A percentile compares a stretch with the other conserved stretches of the same genome.
These are phyloP conservation scores for Petunia axillaris DNA, from an alignment of 257 asterid species.

Conservation along the genomic window DNA sequence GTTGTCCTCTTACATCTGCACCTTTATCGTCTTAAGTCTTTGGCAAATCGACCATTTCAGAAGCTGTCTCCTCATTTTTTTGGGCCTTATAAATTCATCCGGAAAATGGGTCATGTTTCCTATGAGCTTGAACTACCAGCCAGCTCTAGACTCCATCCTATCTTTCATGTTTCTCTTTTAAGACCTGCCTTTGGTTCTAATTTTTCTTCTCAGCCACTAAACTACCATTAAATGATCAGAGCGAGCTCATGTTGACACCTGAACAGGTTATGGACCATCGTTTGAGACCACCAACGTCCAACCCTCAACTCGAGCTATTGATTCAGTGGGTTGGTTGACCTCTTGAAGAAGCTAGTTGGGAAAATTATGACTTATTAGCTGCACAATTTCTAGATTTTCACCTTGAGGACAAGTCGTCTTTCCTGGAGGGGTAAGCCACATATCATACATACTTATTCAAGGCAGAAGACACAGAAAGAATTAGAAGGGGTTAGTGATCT, in stretches of 20 bases:
- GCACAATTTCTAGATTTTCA: not conserved
- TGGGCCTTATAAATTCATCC: not conserved
- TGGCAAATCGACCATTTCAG: not conserved
- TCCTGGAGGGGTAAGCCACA: no score
- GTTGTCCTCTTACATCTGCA: not conserved
- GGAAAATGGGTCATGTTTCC: not conserved
- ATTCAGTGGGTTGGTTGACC: not conserved
- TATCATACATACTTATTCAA: no score
- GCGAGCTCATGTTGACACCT: not conserved
- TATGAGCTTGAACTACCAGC: not conserved
- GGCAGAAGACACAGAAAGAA: no score
- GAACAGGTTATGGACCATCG: not conserved
- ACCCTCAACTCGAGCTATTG: not conserved
- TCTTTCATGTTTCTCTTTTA: no score
- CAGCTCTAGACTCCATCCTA: not conserved
- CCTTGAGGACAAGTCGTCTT: no score
- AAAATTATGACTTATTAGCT: conserved; percentile 18
- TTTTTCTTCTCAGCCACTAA: not conserved
- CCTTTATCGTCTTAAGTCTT: not conserved
- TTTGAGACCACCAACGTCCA: not conserved
- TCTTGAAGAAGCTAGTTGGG: conserved; percentile 25
- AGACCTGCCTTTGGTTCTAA: no score
- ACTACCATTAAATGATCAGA: not conserved
- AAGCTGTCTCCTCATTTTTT: not conserved
- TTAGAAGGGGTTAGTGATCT: no score